These are phyloP conservation scores for Penicillium crustosum DNA, from an alignment of 2,329 filamentous ascomycete genomes.

Conservation along the genomic window DNA sequence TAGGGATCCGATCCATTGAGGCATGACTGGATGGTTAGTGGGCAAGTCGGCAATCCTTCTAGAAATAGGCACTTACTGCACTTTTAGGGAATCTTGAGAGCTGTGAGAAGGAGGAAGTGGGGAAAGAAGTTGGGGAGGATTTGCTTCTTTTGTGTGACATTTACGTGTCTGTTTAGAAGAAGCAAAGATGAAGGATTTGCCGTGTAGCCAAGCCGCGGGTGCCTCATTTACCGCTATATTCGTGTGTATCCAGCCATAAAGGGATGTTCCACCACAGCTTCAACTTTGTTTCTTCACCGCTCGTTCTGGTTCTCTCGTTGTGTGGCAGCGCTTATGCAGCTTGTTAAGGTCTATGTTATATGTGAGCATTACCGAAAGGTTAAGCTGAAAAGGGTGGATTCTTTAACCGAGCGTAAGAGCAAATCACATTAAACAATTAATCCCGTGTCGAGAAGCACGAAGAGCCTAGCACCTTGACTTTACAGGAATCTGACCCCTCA, in stretches of 20 bases:
- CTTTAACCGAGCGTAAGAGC: not conserved
- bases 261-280: not conserved
- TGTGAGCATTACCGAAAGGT: not conserved
- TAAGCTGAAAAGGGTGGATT: too few relatives aligned
- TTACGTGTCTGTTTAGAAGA: not conserved
- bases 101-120: not conserved
- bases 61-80: not conserved
- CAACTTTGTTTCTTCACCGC: not conserved
- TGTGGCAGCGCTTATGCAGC: not conserved
- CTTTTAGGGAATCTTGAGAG: not conserved
- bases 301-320: not conserved
- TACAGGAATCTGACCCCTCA: not conserved
- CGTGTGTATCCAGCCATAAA: not conserved
- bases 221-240: not conserved
- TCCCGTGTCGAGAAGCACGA: not conserved
- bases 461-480: not conserved
- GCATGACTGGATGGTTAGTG: constrained; percentile 6
- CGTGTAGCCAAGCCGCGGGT: not conserved
- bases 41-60: too few relatives aligned
- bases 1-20: constrained; percentile 8
- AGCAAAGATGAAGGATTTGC: not conserved
- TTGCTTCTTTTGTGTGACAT: not conserved
- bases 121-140: not conserved
- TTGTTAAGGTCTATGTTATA: not conserved
- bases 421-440: not conserved